Evolutionary conservation across 2,329 filamentous ascomycete genomes (phyloP), one percentile per base, ranked within the genome.

Genomic region (Leptographium flavum): DNA sequence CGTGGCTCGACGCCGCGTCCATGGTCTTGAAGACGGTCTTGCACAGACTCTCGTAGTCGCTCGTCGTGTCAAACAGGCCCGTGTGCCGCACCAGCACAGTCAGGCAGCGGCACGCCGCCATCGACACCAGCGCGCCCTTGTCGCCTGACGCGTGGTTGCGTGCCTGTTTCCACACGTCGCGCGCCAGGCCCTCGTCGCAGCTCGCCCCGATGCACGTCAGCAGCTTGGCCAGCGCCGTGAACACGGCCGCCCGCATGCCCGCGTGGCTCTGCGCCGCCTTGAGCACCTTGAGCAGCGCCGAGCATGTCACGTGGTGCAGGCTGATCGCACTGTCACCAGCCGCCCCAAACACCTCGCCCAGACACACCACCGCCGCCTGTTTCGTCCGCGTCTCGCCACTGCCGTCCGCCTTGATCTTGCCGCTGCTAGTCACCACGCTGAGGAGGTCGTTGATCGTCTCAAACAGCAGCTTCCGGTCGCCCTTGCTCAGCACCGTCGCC

Each of bases 381-480:
- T 86, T 93, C 4, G 79, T 74, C 56, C 51, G 53, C 27, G 28
- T 23, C 37, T 43, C 41, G n/a, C 28, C 80, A 79, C 43, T 43
- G 37, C 43, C 45, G 55, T 94, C 87, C 54, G 78, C 79, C 47
- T 95, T 88, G 44, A 67, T 67, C 59, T 81, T 83, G 30, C 70
- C 71, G 61, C 81, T 77, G 19, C 79, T 77, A 49, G 49, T 37
- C 14, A 79, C 79, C 39, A 94, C 60, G 11, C 66, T 69, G 10
- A 88, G 70, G 11, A 96, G 70, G 53, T 96, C 90, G 56, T 92
- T 94, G 58, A 96, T 83, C 0, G 87, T 93, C 62, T 98, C 92
- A 58, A 93, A 95, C 3, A 98, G 73, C 42, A 94, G 72, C 59
- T 93, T 94, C 52, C 90, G 76, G 63, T 95, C 90, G 13, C 92